These are phyloP conservation scores for Pisolithus orientalis DNA, from an alignment of 768 basidiomycete species.

Conservation along the genomic window DNA sequence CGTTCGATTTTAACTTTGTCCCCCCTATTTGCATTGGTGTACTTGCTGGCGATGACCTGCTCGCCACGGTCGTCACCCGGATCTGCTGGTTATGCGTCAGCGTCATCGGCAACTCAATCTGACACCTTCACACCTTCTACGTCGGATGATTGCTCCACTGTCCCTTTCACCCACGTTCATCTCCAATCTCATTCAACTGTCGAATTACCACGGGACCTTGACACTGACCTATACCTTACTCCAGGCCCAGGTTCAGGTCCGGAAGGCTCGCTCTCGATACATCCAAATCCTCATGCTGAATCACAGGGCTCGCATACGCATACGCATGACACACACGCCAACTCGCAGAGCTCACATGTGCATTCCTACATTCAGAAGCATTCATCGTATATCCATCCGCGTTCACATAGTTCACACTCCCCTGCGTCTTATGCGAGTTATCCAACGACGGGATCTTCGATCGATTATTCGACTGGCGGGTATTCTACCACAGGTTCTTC, in stretches of 20 bases:
- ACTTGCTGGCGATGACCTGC: background rate
- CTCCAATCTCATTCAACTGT: background rate
- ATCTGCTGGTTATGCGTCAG: background rate
- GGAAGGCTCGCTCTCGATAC: background rate
- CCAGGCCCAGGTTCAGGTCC: no score
- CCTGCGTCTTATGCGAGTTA: conserved; percentile 21
- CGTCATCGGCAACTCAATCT: background rate
- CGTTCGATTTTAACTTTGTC: no score
- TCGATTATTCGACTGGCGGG: background rate
- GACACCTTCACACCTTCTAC: background rate
- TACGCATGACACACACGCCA: background rate
- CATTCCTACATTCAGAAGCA: background rate
- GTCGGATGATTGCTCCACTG: background rate
- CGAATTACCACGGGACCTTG: background rate
- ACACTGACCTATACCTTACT: background rate
- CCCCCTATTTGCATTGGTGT: no score
- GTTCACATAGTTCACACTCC: conserved; percentile 12
- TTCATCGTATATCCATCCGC: conserved; percentile 3
- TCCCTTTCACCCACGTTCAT: background rate
- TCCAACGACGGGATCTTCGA: conserved; percentile 11
- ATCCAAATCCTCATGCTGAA: background rate
- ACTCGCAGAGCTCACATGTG: background rate
- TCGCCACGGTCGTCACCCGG: background rate
- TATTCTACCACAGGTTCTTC: conserved; percentile 7
- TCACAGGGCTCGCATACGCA: background rate